A percentile compares a stretch with the other conserved stretches of the same genome.
Conservation (phyloP, 179 eudicot species). For the Spinacia oleracea region DNA sequence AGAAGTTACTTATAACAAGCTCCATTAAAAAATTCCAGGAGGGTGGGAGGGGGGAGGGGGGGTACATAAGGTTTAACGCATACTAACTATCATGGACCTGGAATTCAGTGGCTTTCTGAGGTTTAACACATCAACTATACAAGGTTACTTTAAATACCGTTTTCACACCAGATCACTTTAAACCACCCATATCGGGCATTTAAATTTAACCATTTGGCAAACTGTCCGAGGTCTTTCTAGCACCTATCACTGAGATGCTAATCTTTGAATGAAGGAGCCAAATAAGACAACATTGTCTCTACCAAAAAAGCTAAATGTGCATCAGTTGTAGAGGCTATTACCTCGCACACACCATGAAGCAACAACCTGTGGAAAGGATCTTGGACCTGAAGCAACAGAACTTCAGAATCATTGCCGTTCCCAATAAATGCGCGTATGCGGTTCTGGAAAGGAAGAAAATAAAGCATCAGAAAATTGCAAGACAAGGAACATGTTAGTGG, state of each 20-base stretch:
- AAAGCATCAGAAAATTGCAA: background rate
- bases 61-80: too few species aligned
- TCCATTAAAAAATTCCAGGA: background rate
- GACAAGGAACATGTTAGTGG: background rate
- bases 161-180: background rate
- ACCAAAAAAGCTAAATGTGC: background rate
- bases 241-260: background rate
- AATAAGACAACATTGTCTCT: background rate
- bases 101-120: too few species aligned
- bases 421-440: conserved; percentile 59
- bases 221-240: background rate
- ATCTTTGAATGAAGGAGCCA: background rate
- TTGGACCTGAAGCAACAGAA: conserved; percentile 66
- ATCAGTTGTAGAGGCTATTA: conserved; percentile 24
- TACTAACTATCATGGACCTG: too few species aligned
- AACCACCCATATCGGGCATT: background rate
- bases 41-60: background rate
- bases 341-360: conserved; percentile 98
- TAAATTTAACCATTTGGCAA: background rate
- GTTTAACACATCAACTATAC: too few species aligned
- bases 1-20: background rate
- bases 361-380: conserved; percentile 89
- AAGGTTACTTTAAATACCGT: too few species aligned
- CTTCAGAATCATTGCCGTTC: conserved; percentile 53
- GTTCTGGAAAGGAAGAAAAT: conserved; percentile 42